phyloP scores from a whole-genome alignment of 2,329 filamentous ascomycete species.

The Aspergillus bombycis region DNA sequence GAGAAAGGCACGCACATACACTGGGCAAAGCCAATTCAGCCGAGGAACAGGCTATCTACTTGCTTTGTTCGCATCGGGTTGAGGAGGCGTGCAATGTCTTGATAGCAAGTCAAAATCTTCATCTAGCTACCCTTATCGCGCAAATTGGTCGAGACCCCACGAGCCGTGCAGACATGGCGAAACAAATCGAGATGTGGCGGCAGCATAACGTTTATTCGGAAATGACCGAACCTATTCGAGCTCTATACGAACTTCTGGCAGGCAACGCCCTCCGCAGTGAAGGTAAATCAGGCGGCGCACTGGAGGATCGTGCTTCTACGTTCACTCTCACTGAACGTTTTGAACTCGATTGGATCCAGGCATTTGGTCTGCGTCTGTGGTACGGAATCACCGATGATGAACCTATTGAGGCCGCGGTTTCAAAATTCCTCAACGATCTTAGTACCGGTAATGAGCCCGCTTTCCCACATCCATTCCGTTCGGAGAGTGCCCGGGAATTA shows the following conservation, averaged over 20 bases:
- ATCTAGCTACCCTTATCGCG: constrained; percentile 80
- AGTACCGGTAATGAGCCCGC: constrained; percentile 68
- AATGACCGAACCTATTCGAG: constrained; percentile 79
- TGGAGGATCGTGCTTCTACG: constrained; percentile 77
- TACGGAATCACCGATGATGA: constrained; percentile 74
- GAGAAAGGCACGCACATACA: constrained; percentile 69
- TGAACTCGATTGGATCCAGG: constrained; percentile 87
- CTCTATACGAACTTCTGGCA: constrained; percentile 84
- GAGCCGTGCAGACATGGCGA: constrained; percentile 72
- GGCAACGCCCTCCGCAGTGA: constrained; percentile 85
- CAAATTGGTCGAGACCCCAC: constrained; percentile 75
- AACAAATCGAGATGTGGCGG: constrained; percentile 83
- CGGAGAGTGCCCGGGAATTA: constrained; percentile 60
- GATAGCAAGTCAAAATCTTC: constrained; percentile 74
- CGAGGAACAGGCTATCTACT: constrained; percentile 83
- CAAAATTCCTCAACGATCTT: constrained; percentile 74
- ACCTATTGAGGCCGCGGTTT: constrained; percentile 71
- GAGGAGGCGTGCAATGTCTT: constrained; percentile 82
- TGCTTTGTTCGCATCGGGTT: constrained; percentile 77
- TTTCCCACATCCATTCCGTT: constrained; percentile 72
- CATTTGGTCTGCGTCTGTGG: constrained; percentile 89
- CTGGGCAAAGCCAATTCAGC: constrained; percentile 65
- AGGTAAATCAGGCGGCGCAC: constrained; percentile 69
- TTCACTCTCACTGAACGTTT: constrained; percentile 86
- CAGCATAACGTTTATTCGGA: constrained; percentile 83